Conservation (phyloP, 805 yeast species). For the Yarrowia porcina region DNA sequence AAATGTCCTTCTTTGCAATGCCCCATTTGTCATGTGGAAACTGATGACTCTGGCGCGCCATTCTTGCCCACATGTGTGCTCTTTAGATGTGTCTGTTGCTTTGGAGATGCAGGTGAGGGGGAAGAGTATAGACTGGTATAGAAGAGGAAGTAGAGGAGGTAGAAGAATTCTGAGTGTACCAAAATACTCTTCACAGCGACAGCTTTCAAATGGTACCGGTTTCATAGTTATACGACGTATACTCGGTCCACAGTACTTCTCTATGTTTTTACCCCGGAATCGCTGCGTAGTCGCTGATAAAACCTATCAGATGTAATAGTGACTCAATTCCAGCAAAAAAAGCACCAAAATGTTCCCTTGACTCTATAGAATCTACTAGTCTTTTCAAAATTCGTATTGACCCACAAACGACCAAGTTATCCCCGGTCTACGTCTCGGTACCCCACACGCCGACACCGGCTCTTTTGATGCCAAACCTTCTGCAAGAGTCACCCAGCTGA, state of each 20-base stretch:
- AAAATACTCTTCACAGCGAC: background rate
- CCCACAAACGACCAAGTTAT: too few relatives aligned
- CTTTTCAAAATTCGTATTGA: too few relatives aligned
- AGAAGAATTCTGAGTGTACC: background rate
- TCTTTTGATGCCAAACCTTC: background rate
- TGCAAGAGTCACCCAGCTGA: constrained; percentile 19
- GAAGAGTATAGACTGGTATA: background rate
- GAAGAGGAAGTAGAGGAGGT: background rate
- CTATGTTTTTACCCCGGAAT: background rate
- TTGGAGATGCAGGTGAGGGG: background rate
- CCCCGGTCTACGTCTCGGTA: too few relatives aligned
- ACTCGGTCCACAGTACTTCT: background rate
- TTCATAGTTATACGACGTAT: too few relatives aligned
- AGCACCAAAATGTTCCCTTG: too few relatives aligned
- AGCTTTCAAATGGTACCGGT: too few relatives aligned
- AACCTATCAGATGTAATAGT: too few relatives aligned
- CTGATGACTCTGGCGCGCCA: too few relatives aligned
- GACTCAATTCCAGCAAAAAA: too few relatives aligned
- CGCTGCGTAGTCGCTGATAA: constrained; percentile 2
- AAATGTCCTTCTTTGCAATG: too few relatives aligned
- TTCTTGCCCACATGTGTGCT: background rate
- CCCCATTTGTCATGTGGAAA: too few relatives aligned
- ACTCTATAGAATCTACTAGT: too few relatives aligned
- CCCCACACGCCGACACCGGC: constrained; percentile 26
- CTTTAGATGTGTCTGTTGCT: background rate